Conservation (phyloP, 2,329 filamentous ascomycete species). For the Pleoardoris graminearum region DNA sequence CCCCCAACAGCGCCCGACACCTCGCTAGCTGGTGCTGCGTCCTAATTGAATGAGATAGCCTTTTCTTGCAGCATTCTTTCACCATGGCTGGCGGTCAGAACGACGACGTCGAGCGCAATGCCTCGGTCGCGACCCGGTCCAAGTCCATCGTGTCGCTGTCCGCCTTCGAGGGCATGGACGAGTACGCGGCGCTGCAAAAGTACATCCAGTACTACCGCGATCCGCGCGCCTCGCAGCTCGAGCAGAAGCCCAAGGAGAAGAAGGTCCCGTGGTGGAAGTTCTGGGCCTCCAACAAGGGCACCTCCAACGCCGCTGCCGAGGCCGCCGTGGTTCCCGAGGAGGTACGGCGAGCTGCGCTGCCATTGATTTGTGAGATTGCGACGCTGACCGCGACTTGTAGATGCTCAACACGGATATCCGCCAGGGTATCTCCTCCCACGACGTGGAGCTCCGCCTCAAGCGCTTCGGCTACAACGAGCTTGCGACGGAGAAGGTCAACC, state of each 20-base stretch:
- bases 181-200: conserved; percentile 67
- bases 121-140: conserved; percentile 34
- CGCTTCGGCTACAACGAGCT: conserved; percentile 73
- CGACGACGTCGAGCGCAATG: conserved; percentile 41
- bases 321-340: conserved; percentile 61
- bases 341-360: conserved; percentile 17
- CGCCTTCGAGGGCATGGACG: conserved; percentile 57
- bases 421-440: conserved; percentile 61
- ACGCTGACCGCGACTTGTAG: conserved; percentile 45
- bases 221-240: conserved; percentile 48
- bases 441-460: conserved; percentile 68
- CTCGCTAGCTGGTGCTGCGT: background rate
- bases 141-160: conserved; percentile 42
- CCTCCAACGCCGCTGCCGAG: conserved; percentile 37
- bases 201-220: conserved; percentile 70
- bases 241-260: conserved; percentile 48
- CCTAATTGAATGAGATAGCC: conserved; percentile 9
- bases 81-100: conserved; percentile 20
- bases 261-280: conserved; percentile 62
- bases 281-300: conserved; percentile 50
- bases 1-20: background rate
- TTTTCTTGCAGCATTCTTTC: conserved; percentile 4
- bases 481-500: conserved; percentile 73
- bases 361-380: background rate
- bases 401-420: conserved; percentile 68